Base-by-base conservation (phyloP, 306 rosid species). In the Geum urbanum region DNA sequence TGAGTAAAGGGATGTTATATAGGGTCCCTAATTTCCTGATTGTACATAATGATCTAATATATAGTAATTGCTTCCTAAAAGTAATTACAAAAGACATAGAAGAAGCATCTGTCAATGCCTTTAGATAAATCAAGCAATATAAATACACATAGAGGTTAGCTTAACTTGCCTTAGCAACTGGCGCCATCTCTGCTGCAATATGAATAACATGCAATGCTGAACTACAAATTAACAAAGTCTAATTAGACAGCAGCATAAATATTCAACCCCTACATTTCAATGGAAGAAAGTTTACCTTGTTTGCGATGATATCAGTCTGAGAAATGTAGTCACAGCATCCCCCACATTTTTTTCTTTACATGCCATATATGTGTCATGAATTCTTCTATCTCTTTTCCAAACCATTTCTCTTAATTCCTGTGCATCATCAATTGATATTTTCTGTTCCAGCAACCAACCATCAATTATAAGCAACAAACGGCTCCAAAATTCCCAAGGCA, bases 171-270 rank as follows among this genome's bases (percentile, higher is more conserved):
- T 91, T 94, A 77, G 99, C 99, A 43, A 94, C 95, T 32, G 99
- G 99, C 74, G 99, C 99, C 96, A 94, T 86, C 96, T 94, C 99
- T 70, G 95, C 99, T 50, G 99, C 99, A 76, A 94, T 82, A 71
- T 91, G 99, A 79, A 94, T 24, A 78, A 94, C 85, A 74, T 87
- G 56, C 77, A 94, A 85, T 87, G 92, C 99, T 78, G 86, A 80
- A 84, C 99, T 94, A 76, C 52, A 83, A 78, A 74, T 77, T 69
- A 86, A 79, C 80, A 84, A 79, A 75, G 76, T 72, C 70, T 69
- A 65, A 85, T 86, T 70, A 85, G 80, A 82, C 72, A 72, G 56
- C 45, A 55, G 78, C 72, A 69, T 58, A 66, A 43, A 44, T 1
- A 41, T 20, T 68, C 9, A 63, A 50, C 68, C 58, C 40, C 20